Conservation (phyloP, 208 protist species). For the Perkinsela sp. region DNA sequence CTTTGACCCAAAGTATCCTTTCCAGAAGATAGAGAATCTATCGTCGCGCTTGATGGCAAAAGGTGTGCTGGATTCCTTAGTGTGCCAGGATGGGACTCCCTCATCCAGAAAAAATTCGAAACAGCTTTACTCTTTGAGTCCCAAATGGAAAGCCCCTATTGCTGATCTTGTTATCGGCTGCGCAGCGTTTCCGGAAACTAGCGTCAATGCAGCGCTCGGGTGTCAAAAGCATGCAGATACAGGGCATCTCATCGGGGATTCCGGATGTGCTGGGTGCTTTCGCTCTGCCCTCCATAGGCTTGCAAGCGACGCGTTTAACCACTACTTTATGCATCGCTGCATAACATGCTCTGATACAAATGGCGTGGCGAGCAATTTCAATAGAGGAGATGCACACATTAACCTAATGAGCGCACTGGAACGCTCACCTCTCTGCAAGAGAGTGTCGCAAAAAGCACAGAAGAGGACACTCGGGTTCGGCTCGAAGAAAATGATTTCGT, state of each 20-base stretch:
- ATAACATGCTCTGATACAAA: background rate
- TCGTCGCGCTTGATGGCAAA: background rate
- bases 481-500: too few relatives aligned
- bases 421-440: too few relatives aligned
- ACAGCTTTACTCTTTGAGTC: background rate
- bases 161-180: background rate
- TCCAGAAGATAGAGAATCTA: background rate
- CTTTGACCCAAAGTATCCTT: background rate
- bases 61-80: background rate
- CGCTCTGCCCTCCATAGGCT: background rate
- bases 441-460: too few relatives aligned
- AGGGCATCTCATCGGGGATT: background rate
- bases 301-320: background rate
- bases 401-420: too few relatives aligned
- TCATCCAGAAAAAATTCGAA: background rate
- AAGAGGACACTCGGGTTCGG: too few relatives aligned
- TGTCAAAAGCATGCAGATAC: background rate
- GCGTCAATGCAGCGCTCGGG: background rate
- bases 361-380: too few relatives aligned
- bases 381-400: too few relatives aligned
- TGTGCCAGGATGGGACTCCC: too few relatives aligned
- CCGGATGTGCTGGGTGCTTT: background rate
- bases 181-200: background rate
- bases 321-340: background rate
- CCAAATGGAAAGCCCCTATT: background rate